These are phyloP conservation scores for Sarcodon aspratus DNA, from an alignment of 768 basidiomycete species.

Conservation along the genomic window DNA sequence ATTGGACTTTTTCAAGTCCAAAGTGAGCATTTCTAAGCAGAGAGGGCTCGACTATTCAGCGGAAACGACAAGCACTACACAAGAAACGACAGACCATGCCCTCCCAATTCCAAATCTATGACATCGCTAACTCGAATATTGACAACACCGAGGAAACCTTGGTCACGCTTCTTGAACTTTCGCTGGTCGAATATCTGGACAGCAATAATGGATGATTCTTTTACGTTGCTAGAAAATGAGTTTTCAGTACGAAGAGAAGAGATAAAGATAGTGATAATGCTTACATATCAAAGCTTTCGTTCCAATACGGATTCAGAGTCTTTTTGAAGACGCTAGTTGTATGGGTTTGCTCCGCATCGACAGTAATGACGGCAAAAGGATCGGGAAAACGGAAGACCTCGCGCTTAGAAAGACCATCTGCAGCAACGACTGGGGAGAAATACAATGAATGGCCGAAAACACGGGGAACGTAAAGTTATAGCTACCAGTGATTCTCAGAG, in stretches of 20 bases:
- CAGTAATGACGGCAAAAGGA: slow-evolving; percentile 96
- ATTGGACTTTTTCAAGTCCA: slow-evolving; percentile 98
- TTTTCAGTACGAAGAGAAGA: background rate
- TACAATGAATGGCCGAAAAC: background rate
- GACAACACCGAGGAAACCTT: slow-evolving; percentile 96
- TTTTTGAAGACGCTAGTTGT: slow-evolving; percentile 97
- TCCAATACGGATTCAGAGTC: slow-evolving; percentile 93
- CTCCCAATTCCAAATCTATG: slow-evolving; percentile 83
- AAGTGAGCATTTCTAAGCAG: slow-evolving; percentile 74
- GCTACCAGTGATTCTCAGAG: slow-evolving; percentile 70
- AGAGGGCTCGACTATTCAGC: background rate
- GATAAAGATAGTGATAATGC: slow-evolving; percentile 12
- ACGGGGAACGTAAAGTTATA: slow-evolving; percentile 1
- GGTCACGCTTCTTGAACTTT: slow-evolving; percentile 97
- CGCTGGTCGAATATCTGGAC: slow-evolving; percentile 99
- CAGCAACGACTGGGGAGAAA: slow-evolving; percentile 78
- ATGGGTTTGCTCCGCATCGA: slow-evolving; percentile 95
- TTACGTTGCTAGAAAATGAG: slow-evolving; percentile 58
- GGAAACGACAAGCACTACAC: background rate
- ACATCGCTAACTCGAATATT: slow-evolving; percentile 88
- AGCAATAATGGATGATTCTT: slow-evolving; percentile 94
- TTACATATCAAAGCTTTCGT: slow-evolving; percentile 96
- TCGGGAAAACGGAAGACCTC: slow-evolving; percentile 96
- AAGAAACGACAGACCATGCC: slow-evolving; percentile 63
- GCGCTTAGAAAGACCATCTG: slow-evolving; percentile 86